Evolutionary conservation across 176 grass and related monocot species (phyloP), one percentile per base, ranked within the genome.

Genomic region (Aechmea fasciata): DNA sequence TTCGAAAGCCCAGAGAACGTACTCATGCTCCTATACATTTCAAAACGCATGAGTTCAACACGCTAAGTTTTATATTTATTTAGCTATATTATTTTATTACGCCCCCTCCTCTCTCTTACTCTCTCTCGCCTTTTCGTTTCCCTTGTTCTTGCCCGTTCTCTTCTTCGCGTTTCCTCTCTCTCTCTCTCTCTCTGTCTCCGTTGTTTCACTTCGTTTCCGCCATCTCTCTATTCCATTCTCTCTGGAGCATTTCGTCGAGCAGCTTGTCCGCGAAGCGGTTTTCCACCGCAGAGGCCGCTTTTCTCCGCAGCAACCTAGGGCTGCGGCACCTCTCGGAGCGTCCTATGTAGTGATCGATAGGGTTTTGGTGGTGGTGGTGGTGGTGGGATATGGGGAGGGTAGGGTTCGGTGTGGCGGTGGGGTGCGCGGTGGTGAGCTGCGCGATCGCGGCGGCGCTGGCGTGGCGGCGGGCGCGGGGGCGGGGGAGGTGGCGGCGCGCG

Each of bases 351-450:
- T 18, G 18, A 18, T 55, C 2, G n/a, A 1, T 10, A 5, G 55
- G 3, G 69, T 9, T 2, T 1, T 3, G 73, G 77, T 78, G 84
- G 57, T 50, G 78, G 75, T 67, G 81, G 74, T 59, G 76, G 23
- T 12, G 57, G 2, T 15, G 2, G 19, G 49, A 5, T 0, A 73
- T 17, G 52, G 84, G 82, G 67, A 81, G 75, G 81, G 71, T 84
- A 49, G 23, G 72, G n/a, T 50, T 81, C 52, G 89, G 79, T 19
- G 63, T 83, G 59, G 75, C 81, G 47, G 72, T 52, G 48, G 80
- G 77, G 13, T 87, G 78, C 64, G 71, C 65, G n/a, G 84, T 63
- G 65, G 72, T 70, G 72, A 76, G 75, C 57, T 87, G 88, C 78
- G 75, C 52, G 50, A 75, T 82, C 52, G 88, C 88, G 68, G 69